phyloP scores from a whole-genome alignment of 352 stramenopile species.

The Achlya hypogyna region DNA sequence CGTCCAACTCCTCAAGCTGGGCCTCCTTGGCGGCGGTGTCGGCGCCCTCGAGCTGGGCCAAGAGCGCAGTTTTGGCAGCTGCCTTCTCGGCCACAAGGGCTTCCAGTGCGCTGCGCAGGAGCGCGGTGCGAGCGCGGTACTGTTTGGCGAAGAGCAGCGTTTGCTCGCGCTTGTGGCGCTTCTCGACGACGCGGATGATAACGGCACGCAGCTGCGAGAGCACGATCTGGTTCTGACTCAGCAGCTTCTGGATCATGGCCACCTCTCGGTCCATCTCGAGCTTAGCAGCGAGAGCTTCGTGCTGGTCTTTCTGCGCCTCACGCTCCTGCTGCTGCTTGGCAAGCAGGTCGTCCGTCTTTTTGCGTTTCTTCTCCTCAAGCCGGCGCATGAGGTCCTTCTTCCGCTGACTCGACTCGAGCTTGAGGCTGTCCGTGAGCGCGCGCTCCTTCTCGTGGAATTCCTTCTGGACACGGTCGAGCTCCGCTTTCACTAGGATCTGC shows the following conservation, averaged over 20 bases:
- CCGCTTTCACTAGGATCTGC: slow-evolving; percentile 16
- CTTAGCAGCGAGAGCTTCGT: slow-evolving; percentile 14
- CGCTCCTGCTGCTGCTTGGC: slow-evolving; percentile 12
- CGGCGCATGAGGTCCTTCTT: slow-evolving; percentile 19
- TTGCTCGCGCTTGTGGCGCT: slow-evolving; percentile 45
- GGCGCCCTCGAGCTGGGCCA: slow-evolving; percentile 15
- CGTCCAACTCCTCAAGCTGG: slow-evolving; percentile 32
- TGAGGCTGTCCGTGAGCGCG: slow-evolving; percentile 8
- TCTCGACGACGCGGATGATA: slow-evolving; percentile 45
- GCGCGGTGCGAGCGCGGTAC: slow-evolving; percentile 23
- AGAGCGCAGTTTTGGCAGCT: slow-evolving; percentile 28
- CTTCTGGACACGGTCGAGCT: slow-evolving; percentile 15
- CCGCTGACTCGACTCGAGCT: slow-evolving; percentile 9
- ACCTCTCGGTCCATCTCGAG: slow-evolving; percentile 36
- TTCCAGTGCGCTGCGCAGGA: slow-evolving; percentile 28
- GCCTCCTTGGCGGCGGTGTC: slow-evolving; percentile 18
- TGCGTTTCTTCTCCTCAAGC: slow-evolving; percentile 19
- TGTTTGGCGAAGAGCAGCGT: slow-evolving; percentile 29
- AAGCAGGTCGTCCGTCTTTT: slow-evolving; percentile 24
- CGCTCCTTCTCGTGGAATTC: slow-evolving; percentile 16
- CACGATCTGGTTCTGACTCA: slow-evolving; percentile 34
- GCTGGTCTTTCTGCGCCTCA: slow-evolving; percentile 8
- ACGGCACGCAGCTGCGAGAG: slow-evolving; percentile 44
- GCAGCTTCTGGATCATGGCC: slow-evolving; percentile 45
- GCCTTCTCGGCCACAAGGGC: slow-evolving; percentile 44